These are phyloP conservation scores for Penicillium robsamsonii DNA, from an alignment of 495 filamentous ascomycete genomes.

Conservation along the genomic window DNA sequence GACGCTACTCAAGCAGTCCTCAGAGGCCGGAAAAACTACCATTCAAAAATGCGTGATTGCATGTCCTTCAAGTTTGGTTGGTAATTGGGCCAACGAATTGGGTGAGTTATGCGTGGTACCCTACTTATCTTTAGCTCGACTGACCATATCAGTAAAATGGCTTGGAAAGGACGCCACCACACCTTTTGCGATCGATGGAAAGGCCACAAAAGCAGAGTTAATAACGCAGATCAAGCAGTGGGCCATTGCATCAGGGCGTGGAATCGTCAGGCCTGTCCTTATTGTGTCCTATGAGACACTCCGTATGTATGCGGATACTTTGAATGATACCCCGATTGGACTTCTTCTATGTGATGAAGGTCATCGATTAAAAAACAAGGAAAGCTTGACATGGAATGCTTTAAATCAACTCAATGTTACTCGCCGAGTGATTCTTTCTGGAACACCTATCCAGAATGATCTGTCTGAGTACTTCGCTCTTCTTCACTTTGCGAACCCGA, in stretches of 20 bases:
- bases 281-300: constrained; percentile 99
- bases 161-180: constrained; percentile 86
- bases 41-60: constrained; percentile 98
- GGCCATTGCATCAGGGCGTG: constrained; percentile 83
- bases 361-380: constrained; percentile 97
- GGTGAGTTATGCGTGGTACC: constrained; percentile 9
- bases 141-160: constrained; percentile 60
- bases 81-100: constrained; percentile 96
- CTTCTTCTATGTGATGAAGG: constrained; percentile 97
- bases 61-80: constrained; percentile 94
- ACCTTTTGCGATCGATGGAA: constrained; percentile 96
- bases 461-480: constrained; percentile 96
- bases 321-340: constrained; percentile 83
- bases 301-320: constrained; percentile 82
- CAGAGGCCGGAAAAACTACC: constrained; percentile 86
- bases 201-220: constrained; percentile 91
- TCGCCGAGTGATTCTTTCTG: constrained; percentile 89
- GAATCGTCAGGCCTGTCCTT: constrained; percentile 94
- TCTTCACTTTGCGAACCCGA: constrained; percentile 95
- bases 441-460: constrained; percentile 98
- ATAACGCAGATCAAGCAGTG: constrained; percentile 89
- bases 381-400: constrained; percentile 89
- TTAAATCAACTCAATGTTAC: constrained; percentile 88
- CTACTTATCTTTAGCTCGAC: neutral
- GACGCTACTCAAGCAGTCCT: constrained; percentile 93